Evolutionary conservation across 768 basidiomycete genomes (phyloP).

Genomic region (Tephrocybe sp.): DNA sequence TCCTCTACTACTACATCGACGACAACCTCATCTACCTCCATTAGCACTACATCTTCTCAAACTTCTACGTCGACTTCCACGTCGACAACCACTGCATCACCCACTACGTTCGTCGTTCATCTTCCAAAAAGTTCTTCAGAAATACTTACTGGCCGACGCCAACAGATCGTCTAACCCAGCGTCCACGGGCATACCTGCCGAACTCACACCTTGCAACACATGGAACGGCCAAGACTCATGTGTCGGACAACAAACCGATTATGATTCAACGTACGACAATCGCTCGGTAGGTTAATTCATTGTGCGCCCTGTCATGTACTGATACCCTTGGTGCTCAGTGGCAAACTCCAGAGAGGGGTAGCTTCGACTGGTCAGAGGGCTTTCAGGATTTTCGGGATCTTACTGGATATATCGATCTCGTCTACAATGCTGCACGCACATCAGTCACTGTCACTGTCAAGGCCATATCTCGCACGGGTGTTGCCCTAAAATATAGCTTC

Average conservation of each 20-base stretch:
- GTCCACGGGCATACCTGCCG: not conserved
- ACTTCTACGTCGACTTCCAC: not conserved
- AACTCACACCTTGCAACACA: conserved; percentile 2
- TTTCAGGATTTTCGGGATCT: conserved; percentile 8
- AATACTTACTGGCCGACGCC: not conserved
- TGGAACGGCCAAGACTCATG: conserved; percentile 6
- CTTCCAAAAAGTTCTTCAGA: too few relatives aligned
- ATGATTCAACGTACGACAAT: conserved; percentile 4
- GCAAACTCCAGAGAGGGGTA: conserved; percentile 1
- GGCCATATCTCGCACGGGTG: conserved; percentile 2
- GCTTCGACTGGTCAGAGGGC: conserved; percentile 2
- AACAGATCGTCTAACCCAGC: not conserved
- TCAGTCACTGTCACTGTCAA: conserved; percentile 6
- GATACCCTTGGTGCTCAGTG: not conserved
- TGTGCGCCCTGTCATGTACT: not conserved
- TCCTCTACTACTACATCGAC: not conserved
- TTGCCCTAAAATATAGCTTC: conserved; percentile 3
- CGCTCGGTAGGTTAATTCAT: not conserved
- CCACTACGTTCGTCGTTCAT: not conserved
- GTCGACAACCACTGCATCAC: not conserved
- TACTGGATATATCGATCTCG: conserved; percentile 5
- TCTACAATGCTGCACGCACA: conserved; percentile 5
- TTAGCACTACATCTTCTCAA: not conserved
- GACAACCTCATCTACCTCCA: not conserved
- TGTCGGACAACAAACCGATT: conserved; percentile 8